Evolutionary conservation across 257 asterid species (phyloP), one percentile per base, ranked within the genome.

Genomic region (Dorcoceras hygrometricum): DNA sequence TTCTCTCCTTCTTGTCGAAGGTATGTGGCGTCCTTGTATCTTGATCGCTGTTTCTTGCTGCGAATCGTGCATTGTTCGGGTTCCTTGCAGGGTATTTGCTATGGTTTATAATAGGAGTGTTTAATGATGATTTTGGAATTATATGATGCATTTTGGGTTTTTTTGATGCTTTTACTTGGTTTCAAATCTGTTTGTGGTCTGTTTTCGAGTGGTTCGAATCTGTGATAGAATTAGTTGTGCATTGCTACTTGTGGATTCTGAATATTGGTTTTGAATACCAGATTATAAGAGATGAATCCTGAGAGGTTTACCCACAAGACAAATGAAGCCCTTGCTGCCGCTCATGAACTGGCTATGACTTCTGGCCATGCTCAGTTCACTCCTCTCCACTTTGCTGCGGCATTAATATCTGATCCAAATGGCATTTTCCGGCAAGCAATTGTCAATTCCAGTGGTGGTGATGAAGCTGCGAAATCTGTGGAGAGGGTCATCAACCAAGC

Each of bases 251-350:
- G 39, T 32, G 39, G 34, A 29, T 0, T 29, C 7, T 29, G 34
- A 61, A 4, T 7, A 0, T 62, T 27, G 8, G 1, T 34, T 34
- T 62, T 36, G 9, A 54, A 54, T 36, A 20, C 2, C 32, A 62
- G 56, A 7, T 10, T 23, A 62, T 4, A 2, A 50, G 22, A 26
- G 2, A 85, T 88, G 95, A 88, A 88, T 82, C 93, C 95, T 1
- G 95, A 85, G 4, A 88, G 80, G 32, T 85, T 88, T 65, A 88
- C 95, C 12, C 86, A 88, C 85, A 87, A 87, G 80, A 85, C 89
- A 1, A 87, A 85, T 43, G 91, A 87, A 65, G 75, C 87, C 26
- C 78, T 88, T 9, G 88, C 87, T 14, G 81, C 73, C 12, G 88
- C 95, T 34, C 90, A 88, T 54, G 88, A 79, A 63, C 79, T 81